Evolutionary conservation across 306 rosid genomes (phyloP), one percentile per base, ranked within the genome.

Genomic region (Castanea mollissima): DNA sequence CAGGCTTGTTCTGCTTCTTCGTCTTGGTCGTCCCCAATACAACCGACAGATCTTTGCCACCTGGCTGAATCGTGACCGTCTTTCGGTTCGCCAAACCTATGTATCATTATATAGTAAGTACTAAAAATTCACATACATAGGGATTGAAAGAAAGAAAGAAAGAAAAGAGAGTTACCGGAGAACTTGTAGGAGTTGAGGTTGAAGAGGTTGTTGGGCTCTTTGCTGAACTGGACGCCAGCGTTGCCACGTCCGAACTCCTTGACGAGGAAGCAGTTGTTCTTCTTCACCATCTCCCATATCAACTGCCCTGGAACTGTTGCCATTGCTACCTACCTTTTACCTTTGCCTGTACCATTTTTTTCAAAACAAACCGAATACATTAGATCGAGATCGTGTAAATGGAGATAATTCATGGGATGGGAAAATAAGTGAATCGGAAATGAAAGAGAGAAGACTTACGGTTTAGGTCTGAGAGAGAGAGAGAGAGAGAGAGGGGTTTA

Each of bases 201-300:
- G 84, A 85, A 88, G 78, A 94, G 96, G 80, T 94, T 94, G 93
- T 94, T 94, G 81, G 83, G 41, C 86, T 94, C 99, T 85, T 88
- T 90, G 87, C 95, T 94, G 88, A 94, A 94, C 87, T 80, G 82
- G 5, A 94, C 89, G 10, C 91, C 85, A 15, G 91, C 92, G 59
- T 86, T 89, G 51, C 97, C 93, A 1, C 83, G 81, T 14, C 99
- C 99, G 31, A 94, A 94, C 88, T 94, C 84, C 74, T 92, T 92
- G 15, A 94, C 97, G 82, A 94, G 81, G 6, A 94, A 94, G 0
- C 80, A 92, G 87, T 91, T 94, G 91, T 94, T 94, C 87, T 65
- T 92, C 88, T 94, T 94, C 80, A 94, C 99, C 58, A 94, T 91
- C 97, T 94, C 99, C 99, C 99, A 94, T 27, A 94, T 74, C 59